Evolutionary conservation across 768 basidiomycete genomes (phyloP).

Genomic region (Boletus rufocinnamomeus): DNA sequence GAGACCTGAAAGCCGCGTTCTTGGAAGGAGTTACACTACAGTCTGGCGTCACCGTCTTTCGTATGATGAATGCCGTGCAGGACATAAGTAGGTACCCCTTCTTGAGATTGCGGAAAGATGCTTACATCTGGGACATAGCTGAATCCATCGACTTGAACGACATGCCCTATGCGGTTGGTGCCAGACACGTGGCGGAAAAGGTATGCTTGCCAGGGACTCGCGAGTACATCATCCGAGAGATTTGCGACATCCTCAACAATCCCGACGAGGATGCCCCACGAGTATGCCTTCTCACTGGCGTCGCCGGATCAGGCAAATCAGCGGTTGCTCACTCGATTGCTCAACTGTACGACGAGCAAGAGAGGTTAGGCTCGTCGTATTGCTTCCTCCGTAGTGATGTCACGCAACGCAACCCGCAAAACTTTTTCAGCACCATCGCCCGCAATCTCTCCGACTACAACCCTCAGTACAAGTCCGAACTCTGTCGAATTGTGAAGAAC

Average conservation of each 20-base stretch:
- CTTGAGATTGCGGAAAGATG: not conserved
- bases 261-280: conserved; percentile 16
- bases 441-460: conserved; percentile 36
- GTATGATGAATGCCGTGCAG: conserved; percentile 21
- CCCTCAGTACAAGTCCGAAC: conserved; percentile 22
- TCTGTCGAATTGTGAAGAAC: conserved; percentile 19
- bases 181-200: conserved; percentile 26
- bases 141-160: conserved; percentile 21
- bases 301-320: conserved; percentile 35
- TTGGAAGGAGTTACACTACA: conserved; percentile 18
- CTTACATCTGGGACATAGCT: conserved; percentile 5
- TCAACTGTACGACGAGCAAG: conserved; percentile 24
- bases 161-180: conserved; percentile 26
- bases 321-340: conserved; percentile 35
- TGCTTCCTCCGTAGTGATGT: conserved; percentile 28
- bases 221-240: conserved; percentile 17
- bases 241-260: conserved; percentile 21
- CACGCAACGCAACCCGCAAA: conserved; percentile 23
- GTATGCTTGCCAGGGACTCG: conserved; percentile 24
- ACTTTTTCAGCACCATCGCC: conserved; percentile 38
- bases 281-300: conserved; percentile 32
- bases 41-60: conserved; percentile 22
- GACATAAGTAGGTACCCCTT: conserved; percentile 3
- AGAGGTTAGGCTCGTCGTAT: conserved; percentile 35
- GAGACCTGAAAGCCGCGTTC: conserved; percentile 20